phyloP scores from a whole-genome alignment of 768 basidiomycete genomes.

The Hirschioporus abietinus region DNA sequence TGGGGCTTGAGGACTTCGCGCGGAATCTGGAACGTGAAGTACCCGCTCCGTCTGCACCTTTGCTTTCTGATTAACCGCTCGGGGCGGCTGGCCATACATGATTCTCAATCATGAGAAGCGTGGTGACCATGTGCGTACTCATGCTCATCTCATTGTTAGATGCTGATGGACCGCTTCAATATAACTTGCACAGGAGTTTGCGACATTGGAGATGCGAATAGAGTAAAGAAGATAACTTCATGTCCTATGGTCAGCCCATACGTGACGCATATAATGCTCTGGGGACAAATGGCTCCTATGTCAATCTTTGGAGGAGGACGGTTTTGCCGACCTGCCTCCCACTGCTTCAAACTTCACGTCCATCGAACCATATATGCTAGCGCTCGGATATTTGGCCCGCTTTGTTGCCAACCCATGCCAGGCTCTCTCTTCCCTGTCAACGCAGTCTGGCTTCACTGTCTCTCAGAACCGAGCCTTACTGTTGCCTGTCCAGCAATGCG shows the following conservation, averaged over 20 bases:
- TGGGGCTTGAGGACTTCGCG: constrained; percentile 41
- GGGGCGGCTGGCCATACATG: background rate
- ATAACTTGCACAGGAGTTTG: background rate
- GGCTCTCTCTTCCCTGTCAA: too few species aligned
- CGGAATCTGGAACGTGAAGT: constrained; percentile 4
- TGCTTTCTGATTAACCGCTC: background rate
- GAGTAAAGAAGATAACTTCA: background rate
- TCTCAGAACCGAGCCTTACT: background rate
- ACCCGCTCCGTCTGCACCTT: constrained; percentile 1
- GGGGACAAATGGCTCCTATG: background rate
- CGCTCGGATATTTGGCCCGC: background rate
- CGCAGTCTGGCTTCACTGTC: background rate
- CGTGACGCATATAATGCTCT: background rate
- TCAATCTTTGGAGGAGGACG: too few species aligned
- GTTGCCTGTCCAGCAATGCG: background rate
- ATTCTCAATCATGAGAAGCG: background rate
- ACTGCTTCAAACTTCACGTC: background rate
- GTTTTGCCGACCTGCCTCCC: background rate
- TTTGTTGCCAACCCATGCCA: background rate
- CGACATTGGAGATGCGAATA: background rate
- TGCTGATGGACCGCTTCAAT: background rate
- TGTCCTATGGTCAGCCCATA: background rate
- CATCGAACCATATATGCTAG: background rate
- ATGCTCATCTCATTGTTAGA: background rate
- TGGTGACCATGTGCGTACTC: background rate